These are phyloP conservation scores for Daldinia caldariorum DNA, from an alignment of 495 filamentous ascomycete species.

Conservation along the genomic window DNA sequence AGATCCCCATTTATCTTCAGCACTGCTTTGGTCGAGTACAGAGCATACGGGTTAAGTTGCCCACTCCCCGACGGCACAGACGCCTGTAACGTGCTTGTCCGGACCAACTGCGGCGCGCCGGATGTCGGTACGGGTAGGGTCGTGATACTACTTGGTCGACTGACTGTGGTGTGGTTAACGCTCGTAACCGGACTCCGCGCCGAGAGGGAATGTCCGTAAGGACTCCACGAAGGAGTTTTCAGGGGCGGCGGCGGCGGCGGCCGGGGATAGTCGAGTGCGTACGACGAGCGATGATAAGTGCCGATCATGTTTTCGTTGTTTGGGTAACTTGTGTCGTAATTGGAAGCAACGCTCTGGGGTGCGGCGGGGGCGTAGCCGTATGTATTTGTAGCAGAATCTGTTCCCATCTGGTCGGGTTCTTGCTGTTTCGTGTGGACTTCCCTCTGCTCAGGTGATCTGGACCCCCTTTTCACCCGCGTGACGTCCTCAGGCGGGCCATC, in stretches of 20 bases:
- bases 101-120: conserved; percentile 69
- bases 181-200: conserved; percentile 52
- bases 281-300: conserved; percentile 57
- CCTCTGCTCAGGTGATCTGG: conserved; percentile 56
- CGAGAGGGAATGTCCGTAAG: conserved; percentile 56
- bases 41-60: conserved; percentile 80
- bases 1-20: conserved; percentile 88
- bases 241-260: conserved; percentile 54
- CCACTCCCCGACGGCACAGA: conserved; percentile 53
- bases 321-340: conserved; percentile 48
- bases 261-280: conserved; percentile 57
- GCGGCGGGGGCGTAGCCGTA: conserved; percentile 57
- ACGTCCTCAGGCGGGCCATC: conserved; percentile 57
- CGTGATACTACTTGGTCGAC: conserved; percentile 56
- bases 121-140: conserved; percentile 49
- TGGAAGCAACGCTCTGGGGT: conserved; percentile 54
- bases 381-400: conserved; percentile 56
- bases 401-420: conserved; percentile 45
- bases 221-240: conserved; percentile 62
- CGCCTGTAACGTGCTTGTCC: conserved; percentile 83
- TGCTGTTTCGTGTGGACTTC: conserved; percentile 53
- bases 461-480: conserved; percentile 51
- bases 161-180: conserved; percentile 48
- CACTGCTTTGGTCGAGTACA: conserved; percentile 86
- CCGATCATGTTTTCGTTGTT: conserved; percentile 60